Conservation (phyloP, 495 filamentous ascomycete genomes). For the Penicillium atrosanguineum region DNA sequence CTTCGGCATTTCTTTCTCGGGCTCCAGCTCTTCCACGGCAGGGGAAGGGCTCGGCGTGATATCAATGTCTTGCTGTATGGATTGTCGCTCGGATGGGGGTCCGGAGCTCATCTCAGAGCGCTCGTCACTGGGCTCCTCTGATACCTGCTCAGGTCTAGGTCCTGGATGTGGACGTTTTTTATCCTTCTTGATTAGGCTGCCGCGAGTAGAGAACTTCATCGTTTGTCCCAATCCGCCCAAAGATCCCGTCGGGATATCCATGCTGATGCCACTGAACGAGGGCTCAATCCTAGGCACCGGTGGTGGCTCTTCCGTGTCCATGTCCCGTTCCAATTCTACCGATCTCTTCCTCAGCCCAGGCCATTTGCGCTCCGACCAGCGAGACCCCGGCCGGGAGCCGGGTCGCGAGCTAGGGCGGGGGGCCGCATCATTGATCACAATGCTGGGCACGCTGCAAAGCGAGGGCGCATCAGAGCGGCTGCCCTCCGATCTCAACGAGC, state of each 20-base stretch:
- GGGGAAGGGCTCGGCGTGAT: slow-evolving; percentile 4
- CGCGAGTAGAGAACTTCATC: slow-evolving; percentile 58
- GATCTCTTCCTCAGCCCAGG: slow-evolving; percentile 37
- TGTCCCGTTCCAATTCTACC: slow-evolving; percentile 33
- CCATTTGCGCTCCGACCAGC: slow-evolving; percentile 49
- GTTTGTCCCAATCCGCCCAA: slow-evolving; percentile 53
- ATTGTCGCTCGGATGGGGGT: neutral
- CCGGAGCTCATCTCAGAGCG: neutral
- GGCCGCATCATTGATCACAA: slow-evolving; percentile 37
- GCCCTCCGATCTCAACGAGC: slow-evolving; percentile 15
- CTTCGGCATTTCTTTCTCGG: slow-evolving; percentile 26
- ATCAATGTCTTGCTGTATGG: slow-evolving; percentile 7
- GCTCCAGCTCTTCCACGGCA: slow-evolving; percentile 9
- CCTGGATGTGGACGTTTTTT: slow-evolving; percentile 21
- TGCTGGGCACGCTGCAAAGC: slow-evolving; percentile 42
- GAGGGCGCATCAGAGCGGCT: slow-evolving; percentile 23
- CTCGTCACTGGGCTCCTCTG: slow-evolving; percentile 4
- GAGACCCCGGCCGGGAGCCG: slow-evolving; percentile 33
- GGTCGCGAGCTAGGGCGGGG: slow-evolving; percentile 38
- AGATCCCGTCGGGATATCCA: slow-evolving; percentile 54
- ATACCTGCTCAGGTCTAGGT: slow-evolving; percentile 16
- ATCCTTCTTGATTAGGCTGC: slow-evolving; percentile 41
- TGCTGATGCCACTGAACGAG: slow-evolving; percentile 51
- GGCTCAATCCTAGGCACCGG: slow-evolving; percentile 36
- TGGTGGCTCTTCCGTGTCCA: slow-evolving; percentile 28